phyloP scores from a whole-genome alignment of 352 stramenopile species.

The Pythium sp. region DNA sequence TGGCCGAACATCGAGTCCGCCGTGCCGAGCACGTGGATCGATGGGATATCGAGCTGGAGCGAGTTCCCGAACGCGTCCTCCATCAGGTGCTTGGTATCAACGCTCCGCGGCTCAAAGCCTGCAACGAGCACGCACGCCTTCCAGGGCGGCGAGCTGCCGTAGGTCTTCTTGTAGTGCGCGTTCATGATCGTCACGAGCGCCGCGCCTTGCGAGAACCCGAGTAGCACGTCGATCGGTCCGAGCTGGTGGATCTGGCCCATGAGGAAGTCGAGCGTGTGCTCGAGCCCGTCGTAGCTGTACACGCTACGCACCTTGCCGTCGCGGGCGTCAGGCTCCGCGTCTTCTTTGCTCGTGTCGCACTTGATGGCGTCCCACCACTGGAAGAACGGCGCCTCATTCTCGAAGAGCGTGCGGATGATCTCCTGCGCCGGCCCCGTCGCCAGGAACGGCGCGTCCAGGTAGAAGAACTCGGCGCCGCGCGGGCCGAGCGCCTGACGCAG shows the following conservation, averaged over 20 bases:
- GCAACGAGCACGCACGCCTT: constrained; percentile 60
- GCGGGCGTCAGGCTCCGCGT: neutral
- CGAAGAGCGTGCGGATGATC: constrained; percentile 60
- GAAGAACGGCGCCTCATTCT: constrained; percentile 53
- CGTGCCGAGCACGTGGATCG: constrained; percentile 64
- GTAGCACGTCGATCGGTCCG: constrained; percentile 53
- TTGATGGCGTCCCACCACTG: constrained; percentile 79
- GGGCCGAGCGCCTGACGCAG: constrained; percentile 44
- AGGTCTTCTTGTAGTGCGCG: constrained; percentile 50
- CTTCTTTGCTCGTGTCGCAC: constrained; percentile 17
- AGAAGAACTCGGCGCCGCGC: constrained; percentile 54
- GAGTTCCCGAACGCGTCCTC: constrained; percentile 30
- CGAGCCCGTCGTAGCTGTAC: constrained; percentile 60
- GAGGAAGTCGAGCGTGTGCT: constrained; percentile 63
- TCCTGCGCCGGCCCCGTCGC: constrained; percentile 57
- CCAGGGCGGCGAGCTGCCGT: constrained; percentile 51
- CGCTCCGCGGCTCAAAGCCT: constrained; percentile 50
- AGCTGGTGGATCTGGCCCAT: constrained; percentile 43
- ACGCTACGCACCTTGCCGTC: constrained; percentile 16
- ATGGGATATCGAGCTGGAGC: constrained; percentile 48
- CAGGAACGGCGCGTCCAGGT: constrained; percentile 58
- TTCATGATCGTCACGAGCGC: constrained; percentile 58
- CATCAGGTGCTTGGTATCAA: constrained; percentile 52
- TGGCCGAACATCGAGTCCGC: constrained; percentile 42
- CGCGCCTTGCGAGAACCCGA: constrained; percentile 77